Evolutionary conservation across 2,329 filamentous ascomycete genomes (phyloP).

Genomic region (Thielaviopsis musarum): DNA sequence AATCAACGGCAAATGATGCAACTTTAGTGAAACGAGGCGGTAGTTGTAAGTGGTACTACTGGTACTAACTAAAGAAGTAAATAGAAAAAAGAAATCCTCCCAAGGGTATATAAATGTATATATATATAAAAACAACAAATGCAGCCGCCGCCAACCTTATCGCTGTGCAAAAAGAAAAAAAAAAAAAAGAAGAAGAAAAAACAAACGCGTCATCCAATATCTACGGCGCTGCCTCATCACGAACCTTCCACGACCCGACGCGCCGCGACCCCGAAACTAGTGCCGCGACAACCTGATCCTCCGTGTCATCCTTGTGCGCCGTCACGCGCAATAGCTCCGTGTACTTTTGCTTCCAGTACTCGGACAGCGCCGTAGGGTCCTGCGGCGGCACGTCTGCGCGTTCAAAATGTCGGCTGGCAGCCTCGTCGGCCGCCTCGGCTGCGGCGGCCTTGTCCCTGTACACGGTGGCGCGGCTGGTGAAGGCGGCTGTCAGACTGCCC

Average conservation of each 20-base stretch:
- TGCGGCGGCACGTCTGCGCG: conserved; percentile 3
- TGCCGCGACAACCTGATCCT: not conserved
- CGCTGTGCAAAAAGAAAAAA: no score
- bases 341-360: conserved; percentile 10
- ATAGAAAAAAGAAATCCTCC: not conserved
- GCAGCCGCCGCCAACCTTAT: no score
- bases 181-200: no score
- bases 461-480: conserved; percentile 7
- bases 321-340: conserved; percentile 6
- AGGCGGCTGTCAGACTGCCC: conserved; percentile 3
- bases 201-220: not conserved
- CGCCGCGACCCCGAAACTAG: not conserved
- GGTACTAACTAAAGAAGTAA: not conserved
- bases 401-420: conserved; percentile 1
- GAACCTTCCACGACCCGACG: not conserved
- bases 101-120: not conserved
- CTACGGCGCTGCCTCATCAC: not conserved
- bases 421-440: not conserved
- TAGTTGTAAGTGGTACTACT: no score
- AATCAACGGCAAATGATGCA: no score
- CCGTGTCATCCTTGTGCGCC: conserved; percentile 1
- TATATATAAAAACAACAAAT: not conserved
- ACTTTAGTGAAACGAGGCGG: no score
- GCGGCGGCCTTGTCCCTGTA: not conserved
- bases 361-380: not conserved